These are phyloP conservation scores for Nakataea oryzae DNA, from an alignment of 2,329 filamentous ascomycete genomes.

Conservation along the genomic window DNA sequence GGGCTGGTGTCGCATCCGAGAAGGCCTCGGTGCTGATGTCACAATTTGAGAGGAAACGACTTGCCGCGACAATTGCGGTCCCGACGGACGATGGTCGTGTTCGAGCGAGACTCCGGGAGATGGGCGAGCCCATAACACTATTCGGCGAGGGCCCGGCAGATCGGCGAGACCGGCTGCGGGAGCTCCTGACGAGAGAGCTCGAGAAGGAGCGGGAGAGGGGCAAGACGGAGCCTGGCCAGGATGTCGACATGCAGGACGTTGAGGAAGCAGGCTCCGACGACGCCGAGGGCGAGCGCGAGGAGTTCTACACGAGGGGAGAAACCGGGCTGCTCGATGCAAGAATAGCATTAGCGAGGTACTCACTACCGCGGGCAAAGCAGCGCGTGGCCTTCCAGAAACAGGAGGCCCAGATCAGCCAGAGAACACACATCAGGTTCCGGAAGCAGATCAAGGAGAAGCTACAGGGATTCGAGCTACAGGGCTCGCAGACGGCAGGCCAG, in stretches of 20 bases:
- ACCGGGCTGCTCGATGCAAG: conserved; percentile 65
- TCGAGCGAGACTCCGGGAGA: conserved; percentile 66
- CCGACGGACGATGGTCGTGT: conserved; percentile 87
- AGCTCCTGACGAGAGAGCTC: conserved; percentile 43
- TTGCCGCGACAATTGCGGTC: conserved; percentile 80
- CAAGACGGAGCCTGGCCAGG: conserved; percentile 47
- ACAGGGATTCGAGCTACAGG: conserved; percentile 78
- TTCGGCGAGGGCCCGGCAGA: conserved; percentile 87
- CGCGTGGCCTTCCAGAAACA: conserved; percentile 67
- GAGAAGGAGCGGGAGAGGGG: conserved; percentile 44
- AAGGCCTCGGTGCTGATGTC: conserved; percentile 76
- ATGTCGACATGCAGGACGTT: conserved; percentile 51
- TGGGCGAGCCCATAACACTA: conserved; percentile 88
- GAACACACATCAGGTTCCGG: conserved; percentile 86
- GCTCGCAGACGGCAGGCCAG: conserved; percentile 85
- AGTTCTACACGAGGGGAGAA: conserved; percentile 86
- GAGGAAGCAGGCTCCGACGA: conserved; percentile 38
- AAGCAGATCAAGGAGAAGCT: conserved; percentile 80
- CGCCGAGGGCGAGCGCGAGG: conserved; percentile 64
- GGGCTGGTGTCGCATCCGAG: conserved; percentile 60
- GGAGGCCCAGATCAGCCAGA: conserved; percentile 73
- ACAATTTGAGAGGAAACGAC: conserved; percentile 85
- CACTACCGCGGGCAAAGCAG: conserved; percentile 69
- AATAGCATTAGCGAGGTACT: conserved; percentile 71
- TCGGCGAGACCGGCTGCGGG: conserved; percentile 74